Conservation (phyloP, 495 filamentous ascomycete genomes). For the Hyphodiscus hymeniophilus region DNA sequence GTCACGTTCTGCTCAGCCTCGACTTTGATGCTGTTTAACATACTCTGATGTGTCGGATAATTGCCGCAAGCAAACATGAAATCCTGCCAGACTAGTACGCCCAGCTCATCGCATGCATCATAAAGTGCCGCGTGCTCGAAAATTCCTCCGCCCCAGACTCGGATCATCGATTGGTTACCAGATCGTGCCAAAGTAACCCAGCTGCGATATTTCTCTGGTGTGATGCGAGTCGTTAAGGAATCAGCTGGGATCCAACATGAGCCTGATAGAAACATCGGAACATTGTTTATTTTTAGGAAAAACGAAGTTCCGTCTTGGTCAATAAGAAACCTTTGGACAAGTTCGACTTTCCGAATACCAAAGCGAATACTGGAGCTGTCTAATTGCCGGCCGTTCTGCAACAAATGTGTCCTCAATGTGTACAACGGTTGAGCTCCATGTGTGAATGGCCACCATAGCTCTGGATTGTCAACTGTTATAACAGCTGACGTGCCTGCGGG, state of each 20-base stretch:
- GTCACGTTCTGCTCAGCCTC: slow-evolving; percentile 70
- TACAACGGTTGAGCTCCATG: neutral
- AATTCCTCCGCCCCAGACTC: slow-evolving; percentile 41
- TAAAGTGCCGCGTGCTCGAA: slow-evolving; percentile 59
- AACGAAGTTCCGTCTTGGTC: neutral
- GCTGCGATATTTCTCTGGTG: neutral
- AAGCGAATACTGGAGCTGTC: neutral
- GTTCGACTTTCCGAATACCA: neutral
- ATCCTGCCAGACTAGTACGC: slow-evolving; percentile 61
- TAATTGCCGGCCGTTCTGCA: slow-evolving; percentile 27
- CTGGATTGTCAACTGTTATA: neutral
- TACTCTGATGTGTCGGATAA: slow-evolving; percentile 56
- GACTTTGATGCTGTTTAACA: slow-evolving; percentile 56
- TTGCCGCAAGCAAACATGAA: slow-evolving; percentile 62
- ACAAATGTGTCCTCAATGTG: slow-evolving; percentile 5
- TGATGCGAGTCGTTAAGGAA: neutral
- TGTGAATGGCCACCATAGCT: neutral
- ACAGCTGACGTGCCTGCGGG: no score
- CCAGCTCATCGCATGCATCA: slow-evolving; percentile 53
- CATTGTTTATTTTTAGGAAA: neutral
- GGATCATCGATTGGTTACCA: neutral
- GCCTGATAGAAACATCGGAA: neutral
- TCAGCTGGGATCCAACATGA: neutral
- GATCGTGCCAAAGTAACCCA: neutral
- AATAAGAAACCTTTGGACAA: neutral